Percentiles rank a stretch among this genome's conserved stretches.
Conservation (phyloP, 192 early-diverging fungal species). For the Linnemannia elongata region DNA sequence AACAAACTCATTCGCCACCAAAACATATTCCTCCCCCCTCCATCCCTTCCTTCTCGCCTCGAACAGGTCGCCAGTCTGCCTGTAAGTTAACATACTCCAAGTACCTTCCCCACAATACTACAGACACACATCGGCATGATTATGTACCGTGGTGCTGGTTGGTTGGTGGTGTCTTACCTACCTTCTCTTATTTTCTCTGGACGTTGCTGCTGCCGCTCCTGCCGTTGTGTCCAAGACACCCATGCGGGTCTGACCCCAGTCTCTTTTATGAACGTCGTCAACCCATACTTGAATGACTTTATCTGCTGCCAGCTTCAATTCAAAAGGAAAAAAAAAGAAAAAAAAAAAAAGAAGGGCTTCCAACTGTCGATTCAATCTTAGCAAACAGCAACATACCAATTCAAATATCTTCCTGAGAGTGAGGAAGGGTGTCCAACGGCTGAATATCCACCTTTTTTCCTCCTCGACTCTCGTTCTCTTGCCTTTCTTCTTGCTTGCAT, state of each 20-base stretch:
- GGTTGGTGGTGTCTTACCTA: neutral
- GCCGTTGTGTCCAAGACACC: neutral
- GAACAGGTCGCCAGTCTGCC: neutral
- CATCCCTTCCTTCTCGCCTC: neutral
- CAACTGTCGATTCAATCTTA: neutral
- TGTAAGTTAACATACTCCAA: neutral
- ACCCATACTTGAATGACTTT: neutral
- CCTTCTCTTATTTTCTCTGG: neutral
- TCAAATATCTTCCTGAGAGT: neutral
- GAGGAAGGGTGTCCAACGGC: neutral
- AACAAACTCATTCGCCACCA: too few species aligned
- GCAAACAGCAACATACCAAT: too few species aligned
- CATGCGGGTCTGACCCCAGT: neutral
- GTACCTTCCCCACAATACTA: slow-evolving; percentile 6
- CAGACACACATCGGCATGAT: neutral
- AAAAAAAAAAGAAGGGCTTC: neutral
- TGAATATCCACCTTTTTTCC: neutral
- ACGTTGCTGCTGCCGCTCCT: neutral
- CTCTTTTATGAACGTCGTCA: neutral
- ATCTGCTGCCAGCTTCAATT: neutral
- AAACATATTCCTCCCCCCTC: neutral
- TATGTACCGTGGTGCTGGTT: neutral
- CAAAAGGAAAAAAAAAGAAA: too few species aligned
- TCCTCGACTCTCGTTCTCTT: neutral
- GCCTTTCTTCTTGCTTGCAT: neutral